Percentiles rank a stretch among this genome's conserved stretches.
These are phyloP conservation scores for Aspergillus pseudoglaucus DNA, from an alignment of 2,329 filamentous ascomycete genomes.

Conservation along the genomic window DNA sequence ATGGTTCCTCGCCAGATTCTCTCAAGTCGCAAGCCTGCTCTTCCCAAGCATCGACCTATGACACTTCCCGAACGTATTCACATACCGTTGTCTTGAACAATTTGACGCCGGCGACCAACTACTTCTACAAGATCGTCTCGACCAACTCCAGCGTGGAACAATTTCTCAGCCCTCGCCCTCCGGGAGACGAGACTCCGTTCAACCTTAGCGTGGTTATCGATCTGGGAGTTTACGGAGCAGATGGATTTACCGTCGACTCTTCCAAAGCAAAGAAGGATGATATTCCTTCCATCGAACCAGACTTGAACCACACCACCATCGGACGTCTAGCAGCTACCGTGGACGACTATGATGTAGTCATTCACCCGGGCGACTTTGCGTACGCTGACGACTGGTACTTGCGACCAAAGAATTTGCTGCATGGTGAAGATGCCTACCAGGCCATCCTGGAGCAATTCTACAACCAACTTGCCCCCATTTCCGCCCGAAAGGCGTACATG, in stretches of 20 bases:
- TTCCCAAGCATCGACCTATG: slow-evolving; percentile 44
- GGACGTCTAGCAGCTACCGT: slow-evolving; percentile 46
- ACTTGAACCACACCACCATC: slow-evolving; percentile 55
- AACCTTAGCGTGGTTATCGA: slow-evolving; percentile 49
- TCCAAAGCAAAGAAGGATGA: slow-evolving; percentile 43
- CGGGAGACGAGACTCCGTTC: slow-evolving; percentile 52
- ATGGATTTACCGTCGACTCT: slow-evolving; percentile 46
- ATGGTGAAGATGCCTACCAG: slow-evolving; percentile 49
- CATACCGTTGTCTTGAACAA: slow-evolving; percentile 44
- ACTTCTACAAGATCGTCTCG: slow-evolving; percentile 56
- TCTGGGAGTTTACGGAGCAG: slow-evolving; percentile 48
- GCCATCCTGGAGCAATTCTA: slow-evolving; percentile 54
- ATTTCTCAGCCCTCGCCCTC: slow-evolving; percentile 48
- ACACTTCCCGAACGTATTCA: slow-evolving; percentile 49
- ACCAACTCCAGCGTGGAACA: slow-evolving; percentile 49
- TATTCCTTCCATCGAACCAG: slow-evolving; percentile 46
- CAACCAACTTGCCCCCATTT: slow-evolving; percentile 48
- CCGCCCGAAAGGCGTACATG: slow-evolving; percentile 52
- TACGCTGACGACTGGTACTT: slow-evolving; percentile 56
- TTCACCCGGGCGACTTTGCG: slow-evolving; percentile 43
- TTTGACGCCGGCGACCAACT: slow-evolving; percentile 48
- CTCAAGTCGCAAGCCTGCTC: slow-evolving; percentile 43
- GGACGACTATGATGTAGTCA: slow-evolving; percentile 49
- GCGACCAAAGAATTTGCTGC: slow-evolving; percentile 40
- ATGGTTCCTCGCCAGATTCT: slow-evolving; percentile 39